Evolutionary conservation across 495 filamentous ascomycete species (phyloP), one percentile per base, ranked within the genome.

Genomic region (Daldinia decipiens): DNA sequence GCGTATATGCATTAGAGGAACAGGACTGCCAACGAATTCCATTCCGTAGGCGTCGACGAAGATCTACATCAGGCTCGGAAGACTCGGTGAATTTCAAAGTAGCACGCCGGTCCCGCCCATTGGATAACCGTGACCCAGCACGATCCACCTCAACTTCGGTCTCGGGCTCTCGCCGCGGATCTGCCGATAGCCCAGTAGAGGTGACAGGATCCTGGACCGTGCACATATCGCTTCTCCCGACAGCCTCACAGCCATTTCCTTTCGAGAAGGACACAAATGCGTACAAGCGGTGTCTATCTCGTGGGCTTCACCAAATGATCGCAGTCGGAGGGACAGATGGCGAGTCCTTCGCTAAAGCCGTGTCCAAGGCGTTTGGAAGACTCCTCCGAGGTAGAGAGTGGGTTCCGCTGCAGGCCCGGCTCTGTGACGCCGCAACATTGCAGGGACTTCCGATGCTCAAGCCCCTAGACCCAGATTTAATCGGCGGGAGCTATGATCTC

Each of bases 201-300:
- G 62, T 68, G 34, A 72, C 40, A 45, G 72, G 79, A 40, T 74
- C 82, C 9, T 87, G 85, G 85, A 87, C 85, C 5, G 85, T 87
- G 26, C 85, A 87, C 68, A 79, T 87, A 43, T 86, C 84, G 21
- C 81, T 87, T 27, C 79, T 87, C 1, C 85, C 85, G 11, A 82
- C 81, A 62, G 80, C 78, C 15, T 77, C 73, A 50, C 82, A 84
- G 64, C 82, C 85, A 36, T 85, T 87, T 72, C 85, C 85, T 7
- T 87, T 87, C 75, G 85, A 87, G 78, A 84, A 85, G 75, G 84
- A 86, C 65, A 87, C 85, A 38, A 83, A 80, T 53, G 85, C 84
- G 5, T 87, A 87, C 75, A 85, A 87, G 71, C 79, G 85, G 26
- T 87, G 85, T 61, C 76, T 87, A 15, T 87, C 85, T 32, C 83